phyloP scores from a whole-genome alignment of 2,329 filamentous ascomycete species.

The Thelonectria olida region DNA sequence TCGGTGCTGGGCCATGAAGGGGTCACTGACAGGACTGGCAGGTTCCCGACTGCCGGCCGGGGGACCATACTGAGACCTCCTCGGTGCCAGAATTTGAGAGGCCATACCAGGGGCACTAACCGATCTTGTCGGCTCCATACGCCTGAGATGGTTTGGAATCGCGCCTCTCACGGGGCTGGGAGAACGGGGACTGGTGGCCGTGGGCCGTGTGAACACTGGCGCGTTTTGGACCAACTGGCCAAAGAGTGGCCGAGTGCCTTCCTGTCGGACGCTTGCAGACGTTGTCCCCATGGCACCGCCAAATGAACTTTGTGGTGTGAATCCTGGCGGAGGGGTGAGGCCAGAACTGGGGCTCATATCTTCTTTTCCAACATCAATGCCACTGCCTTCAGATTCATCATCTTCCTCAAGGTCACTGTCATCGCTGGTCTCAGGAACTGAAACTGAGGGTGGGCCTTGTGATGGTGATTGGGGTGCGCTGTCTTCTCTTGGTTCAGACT shows the following conservation, averaged over 20 bases:
- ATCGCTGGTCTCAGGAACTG: slow-evolving; percentile 48
- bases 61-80: slow-evolving; percentile 47
- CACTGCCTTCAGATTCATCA: slow-evolving; percentile 65
- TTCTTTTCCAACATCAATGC: slow-evolving; percentile 72
- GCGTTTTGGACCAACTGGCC: slow-evolving; percentile 61
- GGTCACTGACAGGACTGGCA: slow-evolving; percentile 51
- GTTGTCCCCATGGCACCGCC: slow-evolving; percentile 55
- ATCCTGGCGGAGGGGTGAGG: slow-evolving; percentile 57
- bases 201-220: slow-evolving; percentile 64
- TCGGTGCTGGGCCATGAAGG: slow-evolving; percentile 60
- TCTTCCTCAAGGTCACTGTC: slow-evolving; percentile 53
- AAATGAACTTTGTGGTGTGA: slow-evolving; percentile 69
- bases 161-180: slow-evolving; percentile 75
- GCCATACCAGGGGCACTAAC: slow-evolving; percentile 69
- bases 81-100: slow-evolving; percentile 60
- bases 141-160: slow-evolving; percentile 59
- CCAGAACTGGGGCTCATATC: slow-evolving; percentile 65
- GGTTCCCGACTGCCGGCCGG: slow-evolving; percentile 52
- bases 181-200: slow-evolving; percentile 70
- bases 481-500: slow-evolving; percentile 46
- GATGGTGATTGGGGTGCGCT: slow-evolving; percentile 43
- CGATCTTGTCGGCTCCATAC: slow-evolving; percentile 63
- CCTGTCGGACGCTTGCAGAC: slow-evolving; percentile 46
- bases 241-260: slow-evolving; percentile 59
- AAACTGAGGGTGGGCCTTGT: slow-evolving; percentile 43